phyloP scores from a whole-genome alignment of 345 rosid genomes.

The Eucalyptus polyanthemos region DNA sequence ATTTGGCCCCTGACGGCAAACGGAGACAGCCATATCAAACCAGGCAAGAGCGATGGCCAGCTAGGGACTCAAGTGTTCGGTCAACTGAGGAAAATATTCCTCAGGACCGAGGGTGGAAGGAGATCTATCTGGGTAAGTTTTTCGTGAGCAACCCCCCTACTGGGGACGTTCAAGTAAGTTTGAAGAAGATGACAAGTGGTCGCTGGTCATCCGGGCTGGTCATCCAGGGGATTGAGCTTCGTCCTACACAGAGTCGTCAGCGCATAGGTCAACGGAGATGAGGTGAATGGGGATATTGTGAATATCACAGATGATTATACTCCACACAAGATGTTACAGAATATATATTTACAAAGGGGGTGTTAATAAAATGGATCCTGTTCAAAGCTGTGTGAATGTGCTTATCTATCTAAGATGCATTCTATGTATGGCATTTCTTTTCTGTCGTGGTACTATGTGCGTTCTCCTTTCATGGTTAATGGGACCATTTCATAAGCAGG shows the following conservation, averaged over 20 bases:
- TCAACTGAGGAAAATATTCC: not conserved
- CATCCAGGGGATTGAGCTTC: conserved; percentile 48
- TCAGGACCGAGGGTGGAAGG: conserved; percentile 41
- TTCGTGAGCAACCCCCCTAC: conserved; percentile 1
- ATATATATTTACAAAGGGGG: not conserved
- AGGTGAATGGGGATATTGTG: not conserved
- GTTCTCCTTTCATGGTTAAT: not conserved
- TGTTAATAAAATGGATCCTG: not conserved
- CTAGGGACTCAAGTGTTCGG: too few species aligned
- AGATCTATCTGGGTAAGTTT: conserved; percentile 46
- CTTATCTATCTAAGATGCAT: not conserved
- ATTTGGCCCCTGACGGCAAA: not conserved
- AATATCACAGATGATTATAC: not conserved
- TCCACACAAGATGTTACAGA: not conserved
- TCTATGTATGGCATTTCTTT: not conserved
- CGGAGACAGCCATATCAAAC: not conserved
- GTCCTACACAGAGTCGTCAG: conserved; percentile 12
- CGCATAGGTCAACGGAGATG: not conserved
- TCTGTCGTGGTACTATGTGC: not conserved
- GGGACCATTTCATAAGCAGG: not conserved
- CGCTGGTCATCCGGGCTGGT: conserved; percentile 46
- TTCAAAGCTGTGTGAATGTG: not conserved
- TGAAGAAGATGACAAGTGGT: conserved; percentile 23
- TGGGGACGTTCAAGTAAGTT: conserved; percentile 28
- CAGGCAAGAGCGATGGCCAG: not conserved